A percentile compares a stretch with the other conserved stretches of the same genome.
These are phyloP conservation scores for Cladosporium sp. DNA, from an alignment of 2,329 filamentous ascomycete species.

Conservation along the genomic window DNA sequence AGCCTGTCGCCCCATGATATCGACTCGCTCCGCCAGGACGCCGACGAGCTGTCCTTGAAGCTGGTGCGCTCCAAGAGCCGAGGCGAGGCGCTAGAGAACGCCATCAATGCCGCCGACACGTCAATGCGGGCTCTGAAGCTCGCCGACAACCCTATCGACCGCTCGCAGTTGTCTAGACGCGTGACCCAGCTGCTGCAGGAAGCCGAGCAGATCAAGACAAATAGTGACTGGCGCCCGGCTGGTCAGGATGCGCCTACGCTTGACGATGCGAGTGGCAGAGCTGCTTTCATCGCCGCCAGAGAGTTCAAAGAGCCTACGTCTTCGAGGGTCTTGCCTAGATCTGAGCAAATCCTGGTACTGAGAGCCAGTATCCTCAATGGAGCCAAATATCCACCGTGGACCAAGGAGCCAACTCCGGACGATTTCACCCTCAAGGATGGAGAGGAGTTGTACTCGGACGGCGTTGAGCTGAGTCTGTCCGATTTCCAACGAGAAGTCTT, in stretches of 20 bases:
- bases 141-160: constrained; percentile 63
- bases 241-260: not conserved
- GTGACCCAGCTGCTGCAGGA: constrained; percentile 66
- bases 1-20: constrained; percentile 25
- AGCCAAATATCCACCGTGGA: constrained; percentile 84
- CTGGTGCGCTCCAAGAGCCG: constrained; percentile 29
- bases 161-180: constrained; percentile 67
- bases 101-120: constrained; percentile 72
- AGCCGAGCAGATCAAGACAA: constrained; percentile 74
- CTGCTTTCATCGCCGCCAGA: constrained; percentile 32
- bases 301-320: constrained; percentile 54
- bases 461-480: constrained; percentile 71
- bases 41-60: constrained; percentile 27
- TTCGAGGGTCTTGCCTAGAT: constrained; percentile 65
- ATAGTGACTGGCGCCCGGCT: constrained; percentile 32
- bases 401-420: constrained; percentile 57
- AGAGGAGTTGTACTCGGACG: constrained; percentile 66
- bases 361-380: constrained; percentile 80
- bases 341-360: constrained; percentile 75
- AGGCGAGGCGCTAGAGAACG: constrained; percentile 27
- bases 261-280: constrained; percentile 14
- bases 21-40: constrained; percentile 29
- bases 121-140: constrained; percentile 76
- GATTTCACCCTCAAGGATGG: constrained; percentile 62
- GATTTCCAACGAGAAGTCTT: constrained; percentile 74